A percentile compares a stretch with the other conserved stretches of the same genome.
These are phyloP conservation scores for Mycena crocata DNA, from an alignment of 768 basidiomycete genomes.

Conservation along the genomic window DNA sequence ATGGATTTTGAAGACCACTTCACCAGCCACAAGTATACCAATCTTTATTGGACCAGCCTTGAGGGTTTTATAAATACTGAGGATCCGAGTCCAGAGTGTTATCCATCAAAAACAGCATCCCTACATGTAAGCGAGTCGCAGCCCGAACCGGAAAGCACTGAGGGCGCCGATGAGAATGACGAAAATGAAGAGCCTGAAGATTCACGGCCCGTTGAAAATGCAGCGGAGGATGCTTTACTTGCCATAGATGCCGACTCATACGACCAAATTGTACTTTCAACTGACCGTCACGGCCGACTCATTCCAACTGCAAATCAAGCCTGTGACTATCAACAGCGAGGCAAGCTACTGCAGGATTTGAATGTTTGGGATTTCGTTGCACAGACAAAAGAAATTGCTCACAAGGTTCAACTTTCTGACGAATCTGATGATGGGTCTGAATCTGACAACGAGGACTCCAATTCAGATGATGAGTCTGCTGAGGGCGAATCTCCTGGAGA, in stretches of 20 bases:
- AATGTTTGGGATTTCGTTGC: slow-evolving; percentile 12
- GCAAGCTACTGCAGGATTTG: background rate
- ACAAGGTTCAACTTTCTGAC: background rate
- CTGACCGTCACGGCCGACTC: too few relatives aligned
- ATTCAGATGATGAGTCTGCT: background rate
- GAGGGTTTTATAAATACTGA: slow-evolving; percentile 31
- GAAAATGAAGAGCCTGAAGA: too few relatives aligned
- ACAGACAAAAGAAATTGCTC: background rate
- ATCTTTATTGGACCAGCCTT: slow-evolving; percentile 37
- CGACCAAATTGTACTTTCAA: too few relatives aligned
- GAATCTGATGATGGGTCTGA: background rate
- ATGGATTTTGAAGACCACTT: slow-evolving; percentile 42
- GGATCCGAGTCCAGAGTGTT: too few relatives aligned
- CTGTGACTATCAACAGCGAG: background rate
- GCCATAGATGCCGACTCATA: too few relatives aligned
- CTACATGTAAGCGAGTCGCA: background rate
- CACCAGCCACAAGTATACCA: slow-evolving; percentile 37
- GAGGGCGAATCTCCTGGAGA: background rate
- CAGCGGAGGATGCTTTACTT: too few relatives aligned
- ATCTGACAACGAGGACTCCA: background rate
- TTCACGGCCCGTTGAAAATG: too few relatives aligned
- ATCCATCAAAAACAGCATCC: slow-evolving; percentile 41
- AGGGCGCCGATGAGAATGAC: too few relatives aligned
- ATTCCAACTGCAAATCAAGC: slow-evolving; percentile 7
- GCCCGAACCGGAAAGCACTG: too few relatives aligned